Percentiles rank a stretch among this genome's conserved stretches.
Conservation (phyloP, 2,329 filamentous ascomycete species). For the Dryadomyces quercivorus region DNA sequence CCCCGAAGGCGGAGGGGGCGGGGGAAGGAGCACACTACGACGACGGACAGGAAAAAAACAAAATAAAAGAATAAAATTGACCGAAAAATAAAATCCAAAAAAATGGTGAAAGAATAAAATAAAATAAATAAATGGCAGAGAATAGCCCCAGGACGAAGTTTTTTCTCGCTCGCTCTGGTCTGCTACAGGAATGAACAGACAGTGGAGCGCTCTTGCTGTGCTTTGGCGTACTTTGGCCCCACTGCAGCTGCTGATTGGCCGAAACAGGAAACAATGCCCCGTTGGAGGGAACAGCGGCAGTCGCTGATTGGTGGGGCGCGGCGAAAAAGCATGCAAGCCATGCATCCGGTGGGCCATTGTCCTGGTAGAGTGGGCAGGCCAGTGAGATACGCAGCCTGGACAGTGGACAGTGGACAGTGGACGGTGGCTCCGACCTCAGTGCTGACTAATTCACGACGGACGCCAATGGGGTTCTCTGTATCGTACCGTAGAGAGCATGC, state of each 20-base stretch:
- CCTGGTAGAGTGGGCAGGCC: not conserved
- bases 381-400: too few species aligned
- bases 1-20: slow-evolving; percentile 13
- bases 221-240: not conserved
- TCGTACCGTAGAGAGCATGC: too few species aligned
- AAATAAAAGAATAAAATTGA: not conserved
- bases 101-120: not conserved
- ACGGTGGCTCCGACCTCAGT: too few species aligned
- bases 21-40: slow-evolving; percentile 5
- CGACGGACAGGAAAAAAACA: slow-evolving; percentile 3
- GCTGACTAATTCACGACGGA: too few species aligned
- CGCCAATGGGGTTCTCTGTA: too few species aligned
- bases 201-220: not conserved
- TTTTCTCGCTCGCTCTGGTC: too few species aligned
- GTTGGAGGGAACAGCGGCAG: not conserved
- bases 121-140: too few species aligned
- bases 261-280: not conserved
- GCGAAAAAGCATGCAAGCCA: slow-evolving; percentile 2
- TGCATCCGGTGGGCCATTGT: not conserved
- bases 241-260: not conserved
- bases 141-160: too few species aligned
- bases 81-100: too few species aligned
- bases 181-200: not conserved
- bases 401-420: too few species aligned
- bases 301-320: not conserved